Evolutionary conservation across 2,329 filamentous ascomycete genomes (phyloP).

Genomic region (Lasiodiplodia gonubiensis): DNA sequence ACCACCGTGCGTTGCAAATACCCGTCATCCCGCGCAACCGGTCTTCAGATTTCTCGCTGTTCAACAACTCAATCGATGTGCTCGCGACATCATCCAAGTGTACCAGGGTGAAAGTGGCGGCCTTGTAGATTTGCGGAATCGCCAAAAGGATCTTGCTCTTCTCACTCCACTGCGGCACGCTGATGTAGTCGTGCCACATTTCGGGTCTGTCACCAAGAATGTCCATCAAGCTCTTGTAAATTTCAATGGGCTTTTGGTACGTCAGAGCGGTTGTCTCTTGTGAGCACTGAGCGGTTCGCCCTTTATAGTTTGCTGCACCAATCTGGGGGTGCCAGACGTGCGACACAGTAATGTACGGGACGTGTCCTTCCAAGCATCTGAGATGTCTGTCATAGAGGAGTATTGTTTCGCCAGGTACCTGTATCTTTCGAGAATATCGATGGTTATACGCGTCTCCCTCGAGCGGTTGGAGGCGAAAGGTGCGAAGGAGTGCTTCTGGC

Average conservation of each 20-base stretch:
- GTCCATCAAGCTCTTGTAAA: too few relatives aligned
- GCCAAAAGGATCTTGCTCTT: constrained; percentile 26
- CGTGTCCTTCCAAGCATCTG: background rate
- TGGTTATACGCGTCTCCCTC: background rate
- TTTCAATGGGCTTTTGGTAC: too few relatives aligned
- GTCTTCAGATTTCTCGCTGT: background rate
- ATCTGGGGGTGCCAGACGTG: background rate
- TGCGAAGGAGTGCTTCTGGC: background rate
- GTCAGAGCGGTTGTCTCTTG: too few relatives aligned
- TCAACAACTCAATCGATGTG: background rate
- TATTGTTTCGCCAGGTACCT: constrained; percentile 4
- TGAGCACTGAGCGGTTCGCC: too few relatives aligned
- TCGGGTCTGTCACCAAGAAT: constrained; percentile 4
- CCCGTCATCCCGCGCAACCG: constrained; percentile 1
- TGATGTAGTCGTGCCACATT: constrained; percentile 35
- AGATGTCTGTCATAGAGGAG: constrained; percentile 2
- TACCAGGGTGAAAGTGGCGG: background rate
- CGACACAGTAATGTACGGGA: background rate
- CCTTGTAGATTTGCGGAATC: background rate
- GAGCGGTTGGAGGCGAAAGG: background rate
- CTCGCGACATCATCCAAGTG: background rate
- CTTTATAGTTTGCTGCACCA: too few relatives aligned
- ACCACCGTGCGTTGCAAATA: constrained; percentile 34
- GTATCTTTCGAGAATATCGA: background rate
- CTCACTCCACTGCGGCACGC: constrained; percentile 31